phyloP scores from a whole-genome alignment of 164 flowering plant species.

The Kingdonia uniflora region DNA sequence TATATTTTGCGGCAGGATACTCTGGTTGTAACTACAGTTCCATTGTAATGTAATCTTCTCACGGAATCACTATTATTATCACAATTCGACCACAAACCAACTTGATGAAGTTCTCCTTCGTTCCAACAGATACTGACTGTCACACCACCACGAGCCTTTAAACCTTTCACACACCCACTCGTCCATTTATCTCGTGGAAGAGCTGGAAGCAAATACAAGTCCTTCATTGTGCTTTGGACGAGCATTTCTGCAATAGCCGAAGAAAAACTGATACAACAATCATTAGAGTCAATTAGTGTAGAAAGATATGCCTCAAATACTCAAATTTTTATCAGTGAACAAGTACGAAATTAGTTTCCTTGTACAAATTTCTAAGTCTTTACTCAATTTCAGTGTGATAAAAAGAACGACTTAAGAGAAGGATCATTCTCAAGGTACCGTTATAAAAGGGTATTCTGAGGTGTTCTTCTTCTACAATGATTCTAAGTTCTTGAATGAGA shows the following conservation, averaged over 20 bases:
- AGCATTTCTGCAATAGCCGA: constrained; percentile 91
- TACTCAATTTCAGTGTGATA: too few relatives aligned
- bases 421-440: too few relatives aligned
- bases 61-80: constrained; percentile 23
- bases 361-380: too few relatives aligned
- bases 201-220: constrained; percentile 83
- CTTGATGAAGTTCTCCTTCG: constrained; percentile 71
- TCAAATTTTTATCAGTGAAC: too few relatives aligned
- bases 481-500: too few relatives aligned
- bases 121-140: constrained; percentile 76
- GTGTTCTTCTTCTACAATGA: too few relatives aligned
- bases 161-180: constrained; percentile 69
- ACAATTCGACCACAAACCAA: constrained; percentile 47
- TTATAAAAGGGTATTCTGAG: too few relatives aligned
- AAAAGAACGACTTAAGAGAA: too few relatives aligned
- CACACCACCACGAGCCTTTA: constrained; percentile 79
- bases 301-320: too few relatives aligned
- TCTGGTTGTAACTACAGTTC: constrained; percentile 23
- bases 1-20: constrained; percentile 31
- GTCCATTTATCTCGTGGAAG: constrained; percentile 81
- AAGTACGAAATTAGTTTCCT: too few relatives aligned
- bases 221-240: constrained; percentile 73
- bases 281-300: too few relatives aligned
- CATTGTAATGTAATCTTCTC: constrained; percentile 44
- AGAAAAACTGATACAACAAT: constrained; percentile 36